phyloP scores from a whole-genome alignment of 2,329 filamentous ascomycete species.

The Aspergillus arachidicola region DNA sequence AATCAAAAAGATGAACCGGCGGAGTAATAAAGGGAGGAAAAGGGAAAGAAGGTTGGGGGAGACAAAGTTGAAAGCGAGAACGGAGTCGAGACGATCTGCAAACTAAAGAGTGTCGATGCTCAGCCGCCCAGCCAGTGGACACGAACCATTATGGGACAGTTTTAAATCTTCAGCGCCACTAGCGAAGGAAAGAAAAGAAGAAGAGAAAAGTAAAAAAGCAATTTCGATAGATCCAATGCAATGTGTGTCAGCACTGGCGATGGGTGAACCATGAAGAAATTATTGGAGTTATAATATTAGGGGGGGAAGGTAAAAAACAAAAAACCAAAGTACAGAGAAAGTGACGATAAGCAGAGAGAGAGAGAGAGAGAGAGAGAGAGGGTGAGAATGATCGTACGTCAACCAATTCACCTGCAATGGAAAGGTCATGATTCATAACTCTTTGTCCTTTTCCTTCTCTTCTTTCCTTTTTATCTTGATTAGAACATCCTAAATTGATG shows the following conservation, averaged over 20 bases:
- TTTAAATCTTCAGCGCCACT: neutral
- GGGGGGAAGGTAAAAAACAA: too few relatives aligned
- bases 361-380: too few relatives aligned
- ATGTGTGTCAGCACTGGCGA: neutral
- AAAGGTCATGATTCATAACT: neutral
- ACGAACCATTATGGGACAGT: neutral
- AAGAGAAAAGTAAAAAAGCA: neutral
- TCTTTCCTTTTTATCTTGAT: neutral
- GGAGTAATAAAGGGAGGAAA: neutral
- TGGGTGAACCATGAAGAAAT: neutral
- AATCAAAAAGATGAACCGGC: neutral
- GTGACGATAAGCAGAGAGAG: too few relatives aligned
- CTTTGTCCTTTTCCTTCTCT: neutral
- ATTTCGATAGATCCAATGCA: slow-evolving; percentile 1
- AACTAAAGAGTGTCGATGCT: slow-evolving; percentile 2
- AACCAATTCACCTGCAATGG: neutral
- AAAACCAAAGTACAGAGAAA: too few relatives aligned
- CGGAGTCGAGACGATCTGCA: slow-evolving; percentile 4
- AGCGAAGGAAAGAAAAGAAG: slow-evolving; percentile 3
- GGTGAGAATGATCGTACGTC: neutral
- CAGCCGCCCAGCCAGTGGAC: neutral
- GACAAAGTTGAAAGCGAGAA: slow-evolving; percentile 6
- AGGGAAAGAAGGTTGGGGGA: neutral
- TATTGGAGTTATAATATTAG: neutral
- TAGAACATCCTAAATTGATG: neutral